Conservation (phyloP, 2,329 filamentous ascomycete species). For the Aureobasidium sp. region DNA sequence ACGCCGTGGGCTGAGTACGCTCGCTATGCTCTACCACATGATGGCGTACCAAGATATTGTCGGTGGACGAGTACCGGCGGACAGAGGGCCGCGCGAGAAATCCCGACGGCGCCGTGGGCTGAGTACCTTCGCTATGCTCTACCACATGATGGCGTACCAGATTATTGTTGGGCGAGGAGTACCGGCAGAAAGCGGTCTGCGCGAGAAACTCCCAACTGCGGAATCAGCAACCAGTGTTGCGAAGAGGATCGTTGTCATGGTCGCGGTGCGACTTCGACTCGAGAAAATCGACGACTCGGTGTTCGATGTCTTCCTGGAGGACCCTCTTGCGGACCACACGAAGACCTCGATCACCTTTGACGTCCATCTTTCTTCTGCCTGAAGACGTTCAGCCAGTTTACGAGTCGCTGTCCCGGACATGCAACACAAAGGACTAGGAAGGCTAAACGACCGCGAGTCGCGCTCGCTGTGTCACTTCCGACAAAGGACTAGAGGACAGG, state of each 20-base stretch:
- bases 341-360: background rate
- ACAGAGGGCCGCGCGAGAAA: too few species aligned
- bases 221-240: constrained; percentile 2
- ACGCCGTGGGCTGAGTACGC: too few species aligned
- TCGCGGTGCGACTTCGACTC: constrained; percentile 3
- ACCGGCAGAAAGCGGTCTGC: background rate
- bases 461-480: background rate
- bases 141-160: background rate
- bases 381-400: constrained; percentile 10
- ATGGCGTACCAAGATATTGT: too few species aligned
- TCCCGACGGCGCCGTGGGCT: background rate
- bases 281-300: background rate
- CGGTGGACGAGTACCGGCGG: too few species aligned
- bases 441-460: background rate
- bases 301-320: constrained; percentile 8
- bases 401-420: background rate
- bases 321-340: constrained; percentile 11
- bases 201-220: background rate
- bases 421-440: constrained; percentile 4
- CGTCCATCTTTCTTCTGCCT: constrained; percentile 4
- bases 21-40: too few species aligned
- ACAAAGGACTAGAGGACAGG: background rate
- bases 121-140: background rate
- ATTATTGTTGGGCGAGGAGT: background rate
- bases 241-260: background rate